Evolutionary conservation across 495 filamentous ascomycete genomes (phyloP), one percentile per base, ranked within the genome.

Genomic region (Mycothermus thermophilus): DNA sequence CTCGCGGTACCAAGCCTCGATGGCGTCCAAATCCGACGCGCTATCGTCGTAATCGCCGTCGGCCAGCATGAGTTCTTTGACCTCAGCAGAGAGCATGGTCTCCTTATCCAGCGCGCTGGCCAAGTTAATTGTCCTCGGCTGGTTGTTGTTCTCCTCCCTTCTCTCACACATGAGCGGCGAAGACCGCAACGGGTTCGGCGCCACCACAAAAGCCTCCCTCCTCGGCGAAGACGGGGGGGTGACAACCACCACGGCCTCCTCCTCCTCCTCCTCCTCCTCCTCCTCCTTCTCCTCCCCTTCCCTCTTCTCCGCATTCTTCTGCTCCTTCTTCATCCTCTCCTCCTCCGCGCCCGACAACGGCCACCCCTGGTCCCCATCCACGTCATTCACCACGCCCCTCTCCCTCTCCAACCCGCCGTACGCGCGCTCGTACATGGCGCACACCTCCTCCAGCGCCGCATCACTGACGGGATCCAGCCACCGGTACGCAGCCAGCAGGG

Each of bases 401-500:
- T 54, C 41, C 9, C 30, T 32, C 20, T 58, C 48, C 7, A 47
- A 34, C 0, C 63, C 60, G 1, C 66, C 68, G 41, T 77, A 74
- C 4, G 66, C 62, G n/a, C 57, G 54, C 25, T 63, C 62, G 42
- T 80, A 80, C 26, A 69, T 67, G 27, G 51, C 44, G 32, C 75
- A 72, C 3, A 80, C 63, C 10, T 72, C 67, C 8, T 56, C 47
- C 14, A 80, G 51, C 6, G 73, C 64, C 4, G 63, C 56, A 18
- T 74, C 60, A 25, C 57, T 59, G 8, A 77, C 58, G 1, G 42
- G 47, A 21, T 67, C 61, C 3, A 82, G 58, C 52, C 73, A 77
- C 24, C 75, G 67, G 42, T 80, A 82, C 15, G 71, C 66, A 13
- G 68, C 62, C 34, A 76, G 57, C 24, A 82, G 64, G 32, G 71